phyloP scores from a whole-genome alignment of 2,329 filamentous ascomycete species.

The Fusarium praegraminearum region DNA sequence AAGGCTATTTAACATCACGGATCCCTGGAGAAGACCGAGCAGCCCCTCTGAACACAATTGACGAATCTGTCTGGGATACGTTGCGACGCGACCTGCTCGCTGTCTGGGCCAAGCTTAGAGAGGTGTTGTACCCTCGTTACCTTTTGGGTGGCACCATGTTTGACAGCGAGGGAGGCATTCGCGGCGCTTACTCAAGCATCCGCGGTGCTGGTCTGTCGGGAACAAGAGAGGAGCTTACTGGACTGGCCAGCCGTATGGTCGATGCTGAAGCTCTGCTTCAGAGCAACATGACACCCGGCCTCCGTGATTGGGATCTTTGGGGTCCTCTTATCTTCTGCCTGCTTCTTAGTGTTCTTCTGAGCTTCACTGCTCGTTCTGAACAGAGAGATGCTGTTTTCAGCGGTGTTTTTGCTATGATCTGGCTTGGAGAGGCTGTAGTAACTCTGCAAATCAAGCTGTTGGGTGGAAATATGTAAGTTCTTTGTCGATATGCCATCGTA shows the following conservation, averaged over 20 bases:
- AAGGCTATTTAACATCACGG: conserved; percentile 86
- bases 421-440: conserved; percentile 95
- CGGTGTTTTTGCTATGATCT: conserved; percentile 95
- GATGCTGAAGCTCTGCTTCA: conserved; percentile 72
- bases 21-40: conserved; percentile 94
- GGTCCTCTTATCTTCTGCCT: conserved; percentile 95
- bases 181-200: conserved; percentile 72
- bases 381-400: conserved; percentile 94
- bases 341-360: conserved; percentile 86
- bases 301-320: conserved; percentile 99
- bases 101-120: conserved; percentile 98
- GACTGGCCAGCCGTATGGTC: conserved; percentile 71
- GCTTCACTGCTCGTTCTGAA: conserved; percentile 79
- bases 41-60: conserved; percentile 91
- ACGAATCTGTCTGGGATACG: conserved; percentile 98
- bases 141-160: conserved; percentile 79
- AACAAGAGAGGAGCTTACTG: conserved; percentile 71
- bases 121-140: conserved; percentile 96
- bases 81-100: conserved; percentile 89
- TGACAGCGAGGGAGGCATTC: conserved; percentile 64
- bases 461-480: conserved; percentile 92
- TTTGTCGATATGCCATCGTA: background rate
- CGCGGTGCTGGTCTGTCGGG: conserved; percentile 69
- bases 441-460: conserved; percentile 98
- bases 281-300: conserved; percentile 85